Base-by-base conservation (phyloP, 371 early-diverging fungal species). In the Rhizopus arrhizus region DNA sequence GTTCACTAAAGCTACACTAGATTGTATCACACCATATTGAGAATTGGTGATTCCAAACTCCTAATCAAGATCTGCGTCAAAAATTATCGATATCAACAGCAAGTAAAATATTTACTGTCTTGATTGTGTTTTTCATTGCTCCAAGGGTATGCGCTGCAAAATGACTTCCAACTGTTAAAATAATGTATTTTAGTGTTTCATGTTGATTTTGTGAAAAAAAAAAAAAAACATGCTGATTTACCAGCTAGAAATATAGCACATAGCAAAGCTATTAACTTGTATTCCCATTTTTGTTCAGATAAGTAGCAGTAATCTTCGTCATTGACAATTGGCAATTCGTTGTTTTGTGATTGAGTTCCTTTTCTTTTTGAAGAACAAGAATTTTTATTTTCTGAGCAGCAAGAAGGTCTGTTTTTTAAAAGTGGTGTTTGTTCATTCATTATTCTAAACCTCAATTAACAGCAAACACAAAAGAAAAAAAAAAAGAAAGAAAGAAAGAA, bases 131-230 rank as follows among this genome's bases (percentile, higher is more conserved):
- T 65, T 87, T 87, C 68, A 86, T 68, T 22, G 86, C 85, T 3
- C 86, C 85, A 8, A 87, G 59, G 33, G 87, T 87, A 55, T 87
- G 87, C 13, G 87, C 87, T 16, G 87, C 82, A 60, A 85, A 87
- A 67, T 87, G 87, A 59, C 84, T 84, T 42, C 87, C 87, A 62
- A 86, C 86, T 85, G 45, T 43, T 31, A 46, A 48, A 28, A 53
- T 33, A 16, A 12, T 48, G 29, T 53, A 43, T 48, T 49, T 50
- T 31, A 31, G n/a, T 16, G 22, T 16, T 32, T 28, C 15, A 32
- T 49, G 38, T 40, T 8, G 49, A 22, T 42, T 46, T 33, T n/a
- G 49, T 51, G 48, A 22, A 41, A 50, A 35, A 35, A 42, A 22
- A 22, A 22, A 40, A n/a, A n/a, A 16, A n/a, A 15, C 10, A 12